Base-by-base conservation (phyloP, 2,329 filamentous ascomycete genomes). In the Trichophyton schoenleinii region DNA sequence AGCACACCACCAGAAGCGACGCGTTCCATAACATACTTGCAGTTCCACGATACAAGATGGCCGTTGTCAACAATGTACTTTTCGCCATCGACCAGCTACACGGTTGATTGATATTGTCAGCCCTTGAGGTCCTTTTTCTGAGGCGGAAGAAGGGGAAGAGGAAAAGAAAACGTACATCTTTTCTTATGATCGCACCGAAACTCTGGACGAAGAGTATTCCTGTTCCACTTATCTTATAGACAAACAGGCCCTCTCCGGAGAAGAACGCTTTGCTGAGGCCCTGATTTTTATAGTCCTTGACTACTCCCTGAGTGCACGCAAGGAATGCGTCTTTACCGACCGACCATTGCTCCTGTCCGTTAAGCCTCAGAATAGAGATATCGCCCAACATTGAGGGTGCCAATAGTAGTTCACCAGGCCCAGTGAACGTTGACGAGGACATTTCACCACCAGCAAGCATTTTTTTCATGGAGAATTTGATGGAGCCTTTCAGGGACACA, bases 21-120 rank as follows among this genome's bases (percentile, higher is more conserved):
- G 15, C 62, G 86, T 76, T 96, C 91, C 64, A 99, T 84, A 3
- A 89, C 81, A 69, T 97, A 99, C 70, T 95, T 90, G 70, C 88
- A 91, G 72, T 96, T 96, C 94, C 94, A 99, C 0, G 94, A 92
- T 0, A 97, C 91, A 0, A 97, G 80, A 67, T 97, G 91, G 2
- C 90, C 90, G 68, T 96, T 96, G 69, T 96, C 90, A 61, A 96
- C 86, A 66, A 94, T 89, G 74, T 96, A 97, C 67, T 87, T 87
- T 72, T 97, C 92, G 8, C 87, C 87, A 11, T 81, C 78, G 0
- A 66, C 64, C n/a, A 77, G 71, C 75, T 77, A 55, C 3, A 20
- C 31, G 11, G 48, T 44, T 18, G 15, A 48, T 46, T n/a, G 5
- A 7, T n/a, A 7, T 44, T 44, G 57, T 59, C 8, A 38, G 49